These are phyloP conservation scores for Curvularia spicifera DNA, from an alignment of 2,329 filamentous ascomycete species.

Conservation along the genomic window DNA sequence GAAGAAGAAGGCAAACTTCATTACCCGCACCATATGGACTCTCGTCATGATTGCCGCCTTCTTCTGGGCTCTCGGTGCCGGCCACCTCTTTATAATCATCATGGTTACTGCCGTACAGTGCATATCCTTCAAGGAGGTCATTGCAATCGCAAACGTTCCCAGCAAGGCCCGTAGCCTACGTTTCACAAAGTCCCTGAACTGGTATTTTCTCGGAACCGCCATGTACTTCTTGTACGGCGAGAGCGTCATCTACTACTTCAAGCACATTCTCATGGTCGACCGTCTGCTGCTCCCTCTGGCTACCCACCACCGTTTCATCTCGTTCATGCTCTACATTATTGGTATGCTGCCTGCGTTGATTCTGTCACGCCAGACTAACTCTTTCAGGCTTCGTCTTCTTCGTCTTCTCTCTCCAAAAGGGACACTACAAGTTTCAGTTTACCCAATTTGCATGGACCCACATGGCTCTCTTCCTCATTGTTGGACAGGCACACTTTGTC, in stretches of 20 bases:
- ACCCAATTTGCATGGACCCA: constrained; percentile 99
- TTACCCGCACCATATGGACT: constrained; percentile 96
- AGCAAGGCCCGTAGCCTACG: constrained; percentile 87
- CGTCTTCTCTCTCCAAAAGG: constrained; percentile 90
- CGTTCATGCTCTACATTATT: constrained; percentile 96
- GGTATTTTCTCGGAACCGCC: constrained; percentile 98
- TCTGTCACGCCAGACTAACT: constrained; percentile 30
- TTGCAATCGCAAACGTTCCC: constrained; percentile 94
- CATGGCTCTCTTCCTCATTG: constrained; percentile 97
- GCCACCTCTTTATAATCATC: constrained; percentile 95
- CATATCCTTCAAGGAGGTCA: constrained; percentile 98
- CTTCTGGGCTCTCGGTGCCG: constrained; percentile 90
- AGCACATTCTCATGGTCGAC: constrained; percentile 96
- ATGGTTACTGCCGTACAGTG: constrained; percentile 94
- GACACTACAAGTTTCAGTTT: constrained; percentile 98
- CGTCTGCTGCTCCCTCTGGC: constrained; percentile 90
- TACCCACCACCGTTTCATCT: constrained; percentile 97
- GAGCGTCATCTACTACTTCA: constrained; percentile 99
- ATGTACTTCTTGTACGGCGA: constrained; percentile 99
- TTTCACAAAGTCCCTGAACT: constrained; percentile 96
- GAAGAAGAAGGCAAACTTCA: constrained; percentile 98
- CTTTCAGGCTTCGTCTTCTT: constrained; percentile 92
- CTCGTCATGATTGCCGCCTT: constrained; percentile 96
- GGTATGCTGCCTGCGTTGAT: constrained; percentile 62
- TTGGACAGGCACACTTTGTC: constrained; percentile 97